These are phyloP conservation scores for Rosa rugosa DNA, from an alignment of 306 rosid species.

Conservation along the genomic window DNA sequence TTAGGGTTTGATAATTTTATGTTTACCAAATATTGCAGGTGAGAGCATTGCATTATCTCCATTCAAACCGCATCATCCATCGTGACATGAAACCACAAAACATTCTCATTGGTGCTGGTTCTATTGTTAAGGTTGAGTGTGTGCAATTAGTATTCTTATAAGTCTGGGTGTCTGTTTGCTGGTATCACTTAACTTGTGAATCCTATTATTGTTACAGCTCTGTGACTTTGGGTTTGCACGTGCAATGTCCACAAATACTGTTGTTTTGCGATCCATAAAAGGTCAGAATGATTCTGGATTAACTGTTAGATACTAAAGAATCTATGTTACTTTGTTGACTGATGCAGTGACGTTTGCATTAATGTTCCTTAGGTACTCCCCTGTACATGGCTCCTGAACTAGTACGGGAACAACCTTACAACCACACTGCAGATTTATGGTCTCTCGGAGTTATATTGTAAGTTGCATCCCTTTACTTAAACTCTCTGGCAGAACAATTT, in stretches of 20 bases:
- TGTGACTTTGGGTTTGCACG: conserved; percentile 99
- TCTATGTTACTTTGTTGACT: conserved; percentile 3
- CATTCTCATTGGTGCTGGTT: conserved; percentile 95
- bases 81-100: conserved; percentile 99
- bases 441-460: conserved; percentile 98
- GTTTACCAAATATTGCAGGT: conserved; percentile 55
- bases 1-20: background rate
- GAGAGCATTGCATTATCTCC: conserved; percentile 87
- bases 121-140: conserved; percentile 79
- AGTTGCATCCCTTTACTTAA: conserved; percentile 21
- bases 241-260: conserved; percentile 97
- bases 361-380: conserved; percentile 72
- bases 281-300: conserved; percentile 46
- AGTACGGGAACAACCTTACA: conserved; percentile 96
- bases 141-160: background rate
- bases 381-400: conserved; percentile 99
- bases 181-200: background rate
- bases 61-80: conserved; percentile 93
- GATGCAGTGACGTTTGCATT: conserved; percentile 2
- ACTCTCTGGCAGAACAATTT: conserved; percentile 12
- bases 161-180: background rate
- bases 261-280: conserved; percentile 94
- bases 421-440: conserved; percentile 96
- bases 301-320: conserved; percentile 18
- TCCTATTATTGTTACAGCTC: conserved; percentile 52